phyloP scores from a whole-genome alignment of 805 yeast species.

The Yarrowia alimentaria region DNA sequence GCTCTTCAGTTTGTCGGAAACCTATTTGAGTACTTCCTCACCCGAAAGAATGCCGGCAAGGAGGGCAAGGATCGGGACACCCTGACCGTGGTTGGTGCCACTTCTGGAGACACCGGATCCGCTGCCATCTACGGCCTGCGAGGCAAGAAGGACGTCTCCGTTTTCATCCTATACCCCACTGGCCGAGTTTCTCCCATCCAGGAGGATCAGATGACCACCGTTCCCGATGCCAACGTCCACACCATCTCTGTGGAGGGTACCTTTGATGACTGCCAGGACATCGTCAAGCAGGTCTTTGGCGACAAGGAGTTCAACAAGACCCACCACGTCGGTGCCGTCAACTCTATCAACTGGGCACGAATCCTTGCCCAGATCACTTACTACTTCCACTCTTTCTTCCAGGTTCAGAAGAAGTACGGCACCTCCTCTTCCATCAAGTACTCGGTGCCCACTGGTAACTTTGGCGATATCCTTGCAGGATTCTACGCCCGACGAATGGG shows the following conservation, averaged over 20 bases:
- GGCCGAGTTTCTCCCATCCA: constrained; percentile 97
- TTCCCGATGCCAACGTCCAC: constrained; percentile 87
- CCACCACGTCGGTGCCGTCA: constrained; percentile 95
- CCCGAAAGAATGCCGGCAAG: constrained; percentile 63
- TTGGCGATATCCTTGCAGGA: constrained; percentile 97
- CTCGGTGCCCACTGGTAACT: constrained; percentile 97
- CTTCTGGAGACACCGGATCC: constrained; percentile 98
- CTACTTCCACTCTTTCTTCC: constrained; percentile 90
- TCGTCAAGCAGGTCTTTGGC: constrained; percentile 89
- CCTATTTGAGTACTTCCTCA: constrained; percentile 86
- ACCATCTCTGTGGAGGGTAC: constrained; percentile 94
- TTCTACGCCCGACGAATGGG: constrained; percentile 95
- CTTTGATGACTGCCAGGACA: constrained; percentile 97
- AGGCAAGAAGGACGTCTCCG: constrained; percentile 96
- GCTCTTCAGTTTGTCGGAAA: constrained; percentile 98
- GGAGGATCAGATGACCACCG: constrained; percentile 98
- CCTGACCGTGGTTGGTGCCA: constrained; percentile 97
- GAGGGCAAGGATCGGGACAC: constrained; percentile 63
- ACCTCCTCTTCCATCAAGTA: constrained; percentile 58
- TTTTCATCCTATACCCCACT: constrained; percentile 92
- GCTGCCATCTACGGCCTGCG: constrained; percentile 98
- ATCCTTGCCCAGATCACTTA: constrained; percentile 96
- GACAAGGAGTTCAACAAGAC: constrained; percentile 82
- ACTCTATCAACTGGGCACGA: constrained; percentile 99
- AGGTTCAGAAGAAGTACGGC: constrained; percentile 43